A percentile compares a stretch with the other conserved stretches of the same genome.
Conservation (phyloP, 495 filamentous ascomycete species). For the Aspergillus nidulans region DNA sequence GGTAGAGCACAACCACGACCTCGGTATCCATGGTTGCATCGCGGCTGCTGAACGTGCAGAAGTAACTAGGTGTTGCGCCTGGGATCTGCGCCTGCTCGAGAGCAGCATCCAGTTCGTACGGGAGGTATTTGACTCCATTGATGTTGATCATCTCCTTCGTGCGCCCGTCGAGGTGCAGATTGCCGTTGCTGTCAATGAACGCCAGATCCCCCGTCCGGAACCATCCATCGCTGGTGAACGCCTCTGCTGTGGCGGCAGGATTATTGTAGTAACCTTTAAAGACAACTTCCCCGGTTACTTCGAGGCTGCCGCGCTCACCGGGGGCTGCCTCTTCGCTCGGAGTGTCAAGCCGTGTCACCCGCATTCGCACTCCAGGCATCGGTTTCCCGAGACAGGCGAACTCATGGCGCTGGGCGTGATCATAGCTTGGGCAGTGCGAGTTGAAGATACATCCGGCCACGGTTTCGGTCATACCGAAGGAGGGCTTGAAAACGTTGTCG, state of each 20-base stretch:
- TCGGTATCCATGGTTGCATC: not conserved
- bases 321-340: slow-evolving; percentile 8
- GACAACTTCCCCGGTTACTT: slow-evolving; percentile 52
- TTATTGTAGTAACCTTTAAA: slow-evolving; percentile 77
- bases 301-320: slow-evolving; percentile 27
- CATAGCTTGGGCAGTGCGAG: slow-evolving; percentile 28
- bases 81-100: not conserved
- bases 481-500: slow-evolving; percentile 36
- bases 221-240: slow-evolving; percentile 68
- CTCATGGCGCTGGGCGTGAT: slow-evolving; percentile 17
- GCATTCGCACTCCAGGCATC: slow-evolving; percentile 39
- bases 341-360: slow-evolving; percentile 19
- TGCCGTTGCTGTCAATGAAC: slow-evolving; percentile 52
- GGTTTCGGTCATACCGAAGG: slow-evolving; percentile 57
- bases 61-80: not conserved
- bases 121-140: slow-evolving; percentile 44
- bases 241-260: slow-evolving; percentile 53
- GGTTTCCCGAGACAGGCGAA: slow-evolving; percentile 39
- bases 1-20: not conserved
- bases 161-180: slow-evolving; percentile 51
- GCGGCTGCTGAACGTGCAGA: not conserved
- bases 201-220: slow-evolving; percentile 80
- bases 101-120: not conserved
- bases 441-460: slow-evolving; percentile 47
- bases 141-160: slow-evolving; percentile 51